Percentiles rank a stretch among this genome's conserved stretches.
phyloP scores from a whole-genome alignment of 140 eudicot species.

The Bidens hawaiensis region DNA sequence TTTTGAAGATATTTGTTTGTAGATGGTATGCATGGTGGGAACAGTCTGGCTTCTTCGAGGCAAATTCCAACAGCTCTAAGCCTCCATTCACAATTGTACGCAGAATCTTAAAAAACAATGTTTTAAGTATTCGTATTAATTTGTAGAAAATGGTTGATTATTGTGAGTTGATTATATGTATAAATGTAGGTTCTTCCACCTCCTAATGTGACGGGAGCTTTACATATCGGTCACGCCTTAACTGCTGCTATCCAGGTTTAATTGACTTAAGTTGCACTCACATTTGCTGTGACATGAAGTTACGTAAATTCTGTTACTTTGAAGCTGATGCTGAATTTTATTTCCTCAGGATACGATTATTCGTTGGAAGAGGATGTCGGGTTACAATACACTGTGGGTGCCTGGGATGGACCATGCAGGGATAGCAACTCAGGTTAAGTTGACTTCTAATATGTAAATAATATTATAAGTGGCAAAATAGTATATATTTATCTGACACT shows the following conservation, averaged over 20 bases:
- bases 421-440: too few relatives aligned
- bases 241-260: too few relatives aligned
- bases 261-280: background rate
- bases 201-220: conserved; percentile 97
- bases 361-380: too few relatives aligned
- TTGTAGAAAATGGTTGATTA: background rate
- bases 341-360: too few relatives aligned
- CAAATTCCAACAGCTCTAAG: conserved; percentile 73
- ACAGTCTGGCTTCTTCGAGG: conserved; percentile 70
- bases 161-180: conserved; percentile 6
- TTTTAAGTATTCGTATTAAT: background rate
- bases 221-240: conserved; percentile 91
- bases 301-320: too few relatives aligned
- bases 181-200: conserved; percentile 90
- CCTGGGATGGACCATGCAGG: too few relatives aligned
- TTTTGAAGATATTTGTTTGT: background rate
- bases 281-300: too few relatives aligned
- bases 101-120: background rate
- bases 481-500: conserved; percentile 1
- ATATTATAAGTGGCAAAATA: background rate
- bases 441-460: background rate
- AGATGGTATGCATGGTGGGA: conserved; percentile 99
- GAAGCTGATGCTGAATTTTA: background rate
- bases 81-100: too few relatives aligned
- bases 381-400: too few relatives aligned